These are phyloP conservation scores for Termitomyces sp. DNA, from an alignment of 768 basidiomycete species.

Conservation along the genomic window DNA sequence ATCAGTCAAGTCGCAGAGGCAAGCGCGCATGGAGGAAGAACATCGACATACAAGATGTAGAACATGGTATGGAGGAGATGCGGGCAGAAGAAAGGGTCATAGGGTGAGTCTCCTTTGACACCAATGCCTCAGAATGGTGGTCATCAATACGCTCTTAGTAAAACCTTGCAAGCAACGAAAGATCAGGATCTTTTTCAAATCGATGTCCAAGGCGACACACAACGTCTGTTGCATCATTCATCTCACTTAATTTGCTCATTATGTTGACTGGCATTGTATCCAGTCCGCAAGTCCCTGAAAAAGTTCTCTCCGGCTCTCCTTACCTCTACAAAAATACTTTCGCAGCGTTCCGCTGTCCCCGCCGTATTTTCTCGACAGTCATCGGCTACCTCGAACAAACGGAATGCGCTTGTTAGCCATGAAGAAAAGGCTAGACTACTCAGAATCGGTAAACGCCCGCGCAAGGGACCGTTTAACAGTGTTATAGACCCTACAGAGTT, in stretches of 20 bases:
- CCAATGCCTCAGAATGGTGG: neutral
- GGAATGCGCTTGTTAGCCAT: conserved; percentile 40
- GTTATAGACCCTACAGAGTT: conserved; percentile 64
- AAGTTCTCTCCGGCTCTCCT: conserved; percentile 48
- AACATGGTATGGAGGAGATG: conserved; percentile 66
- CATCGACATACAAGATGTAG: conserved; percentile 77
- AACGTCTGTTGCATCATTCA: conserved; percentile 36
- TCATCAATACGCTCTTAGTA: conserved; percentile 29
- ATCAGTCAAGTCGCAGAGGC: conserved; percentile 80
- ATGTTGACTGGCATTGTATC: neutral
- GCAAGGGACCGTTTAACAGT: conserved; percentile 69
- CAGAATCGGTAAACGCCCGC: conserved; percentile 66
- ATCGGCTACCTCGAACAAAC: conserved; percentile 28
- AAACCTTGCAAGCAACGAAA: conserved; percentile 56
- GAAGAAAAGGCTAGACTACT: conserved; percentile 74
- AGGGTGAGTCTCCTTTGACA: conserved; percentile 45
- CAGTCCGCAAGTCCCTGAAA: conserved; percentile 57
- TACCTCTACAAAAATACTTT: conserved; percentile 72
- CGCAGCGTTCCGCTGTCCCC: conserved; percentile 84
- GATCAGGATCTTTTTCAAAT: conserved; percentile 76
- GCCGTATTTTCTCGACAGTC: conserved; percentile 63
- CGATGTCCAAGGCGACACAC: conserved; percentile 74
- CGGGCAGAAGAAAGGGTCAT: conserved; percentile 76
- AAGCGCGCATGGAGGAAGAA: conserved; percentile 94
- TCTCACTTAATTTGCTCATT: neutral